Percentiles rank a stretch among this genome's conserved stretches.
Evolutionary conservation across 78 protist genomes (phyloP).

Genomic region (Emiliania huxleyi): DNA sequence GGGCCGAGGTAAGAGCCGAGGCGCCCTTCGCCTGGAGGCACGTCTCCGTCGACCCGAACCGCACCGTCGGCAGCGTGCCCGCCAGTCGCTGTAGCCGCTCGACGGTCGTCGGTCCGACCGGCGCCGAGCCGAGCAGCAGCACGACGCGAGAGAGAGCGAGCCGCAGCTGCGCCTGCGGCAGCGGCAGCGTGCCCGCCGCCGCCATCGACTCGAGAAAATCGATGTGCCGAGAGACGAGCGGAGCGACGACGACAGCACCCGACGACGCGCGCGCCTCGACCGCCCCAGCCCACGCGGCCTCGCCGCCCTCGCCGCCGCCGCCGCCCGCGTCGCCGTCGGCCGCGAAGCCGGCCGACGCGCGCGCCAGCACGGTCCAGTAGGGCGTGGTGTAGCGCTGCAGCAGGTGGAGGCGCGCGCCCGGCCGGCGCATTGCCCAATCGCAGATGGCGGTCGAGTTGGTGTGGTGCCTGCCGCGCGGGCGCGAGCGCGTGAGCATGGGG

Average conservation of each 20-base stretch:
- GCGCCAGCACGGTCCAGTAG: not conserved
- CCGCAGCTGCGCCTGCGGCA: not conserved
- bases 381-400: not conserved
- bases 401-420: not conserved
- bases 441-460: not conserved
- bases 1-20: too few species aligned
- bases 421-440: constrained; percentile 16
- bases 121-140: constrained; percentile 25
- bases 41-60: constrained; percentile 23
- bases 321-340: not conserved
- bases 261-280: not conserved
- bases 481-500: too few species aligned
- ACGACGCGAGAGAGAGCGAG: not conserved
- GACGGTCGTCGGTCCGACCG: constrained; percentile 24
- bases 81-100: not conserved
- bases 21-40: not conserved
- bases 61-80: not conserved
- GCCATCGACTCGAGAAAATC: not conserved
- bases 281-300: not conserved
- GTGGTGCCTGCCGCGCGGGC: not conserved
- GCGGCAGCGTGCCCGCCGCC: not conserved
- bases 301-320: not conserved
- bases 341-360: not conserved
- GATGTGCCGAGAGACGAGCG: constrained; percentile 15
- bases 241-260: not conserved